Base-by-base conservation (phyloP, 176 grass and related monocot genomes). In the Aegilops umbellulata region DNA sequence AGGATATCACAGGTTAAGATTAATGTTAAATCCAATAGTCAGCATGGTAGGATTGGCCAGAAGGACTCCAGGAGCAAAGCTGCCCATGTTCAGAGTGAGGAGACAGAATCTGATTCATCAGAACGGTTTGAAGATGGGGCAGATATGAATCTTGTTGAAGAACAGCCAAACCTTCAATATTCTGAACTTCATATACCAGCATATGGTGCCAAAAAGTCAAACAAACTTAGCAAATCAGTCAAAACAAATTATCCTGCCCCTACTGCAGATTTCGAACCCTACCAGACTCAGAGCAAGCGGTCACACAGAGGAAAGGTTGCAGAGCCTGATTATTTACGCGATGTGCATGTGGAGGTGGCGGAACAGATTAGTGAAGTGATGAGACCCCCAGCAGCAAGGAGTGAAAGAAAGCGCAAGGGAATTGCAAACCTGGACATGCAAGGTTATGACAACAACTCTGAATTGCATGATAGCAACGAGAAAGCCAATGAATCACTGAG, bases 61-160 rank as follows among this genome's bases (percentile, higher is more conserved):
- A 88, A 89, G 64, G 86, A 73, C 82, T 77, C 89, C 23, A 91
- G 74, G 68, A 82, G 82, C 72, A 83, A 49, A 85, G 84, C 84
- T 74, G 49, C 73, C 25, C 84, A 83, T 74, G 81, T 82, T 82
- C 93, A 89, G 71, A 95, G 81, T 75, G 92, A 94, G 64, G 93
- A 94, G 65, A 95, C 90, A 29, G 94, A 99, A 87, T 99, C 94
- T 69, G 94, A 98, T 88, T 94, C 94, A 72, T 98, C 94, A 10
- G 92, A 94, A 38, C 90, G 88, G 65, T 69, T 90, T 36, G 88
- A 84, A 64, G 91, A 88, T 68, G 49, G 86, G 77, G 51, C 74
- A 68, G 77, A 80, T 41, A 70, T 82, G 32, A 86, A 81, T 74
- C 62, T 78, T 76, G 62, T 78, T 2, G 82, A 74, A 73, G 63